These are phyloP conservation scores for Calycina marina DNA, from an alignment of 2,329 filamentous ascomycete genomes.

Conservation along the genomic window DNA sequence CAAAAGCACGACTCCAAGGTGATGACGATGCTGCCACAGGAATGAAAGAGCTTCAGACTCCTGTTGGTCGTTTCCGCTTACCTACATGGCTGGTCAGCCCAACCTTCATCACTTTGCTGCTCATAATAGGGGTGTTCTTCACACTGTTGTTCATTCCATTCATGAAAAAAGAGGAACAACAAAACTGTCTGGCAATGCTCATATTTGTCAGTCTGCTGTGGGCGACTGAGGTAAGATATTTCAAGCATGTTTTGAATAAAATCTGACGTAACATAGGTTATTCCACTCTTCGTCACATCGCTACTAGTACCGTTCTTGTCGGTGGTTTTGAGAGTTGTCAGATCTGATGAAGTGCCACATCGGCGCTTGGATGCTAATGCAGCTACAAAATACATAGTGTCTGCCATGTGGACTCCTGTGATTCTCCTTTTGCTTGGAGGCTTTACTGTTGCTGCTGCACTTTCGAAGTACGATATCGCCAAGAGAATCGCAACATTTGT, in stretches of 20 bases:
- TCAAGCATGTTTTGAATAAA: constrained; percentile 10
- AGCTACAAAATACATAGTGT: constrained; percentile 73
- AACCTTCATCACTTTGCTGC: constrained; percentile 63
- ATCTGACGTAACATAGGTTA: constrained; percentile 43
- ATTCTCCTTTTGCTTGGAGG: constrained; percentile 96
- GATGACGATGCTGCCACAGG: constrained; percentile 53
- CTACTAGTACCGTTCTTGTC: constrained; percentile 86
- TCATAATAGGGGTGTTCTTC: constrained; percentile 59
- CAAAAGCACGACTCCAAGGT: constrained; percentile 63
- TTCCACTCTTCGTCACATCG: constrained; percentile 93
- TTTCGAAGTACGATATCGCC: constrained; percentile 96
- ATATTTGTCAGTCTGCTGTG: constrained; percentile 88
- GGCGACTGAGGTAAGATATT: constrained; percentile 68
- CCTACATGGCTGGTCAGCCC: constrained; percentile 75
- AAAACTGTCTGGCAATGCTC: constrained; percentile 89
- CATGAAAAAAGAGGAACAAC: constrained; percentile 76
- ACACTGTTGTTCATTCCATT: constrained; percentile 63
- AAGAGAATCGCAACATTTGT: constrained; percentile 95
- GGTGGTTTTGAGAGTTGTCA: constrained; percentile 72
- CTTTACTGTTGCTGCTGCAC: constrained; percentile 85
- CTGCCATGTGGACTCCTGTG: constrained; percentile 97
- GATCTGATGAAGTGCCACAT: constrained; percentile 57
- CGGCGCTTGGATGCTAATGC: constrained; percentile 62
- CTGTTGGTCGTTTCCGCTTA: constrained; percentile 59
- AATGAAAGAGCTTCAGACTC: constrained; percentile 61